Percentiles rank a stretch among this genome's conserved stretches.
phyloP scores from a whole-genome alignment of 352 stramenopile genomes.

The Globisporangium polare region DNA sequence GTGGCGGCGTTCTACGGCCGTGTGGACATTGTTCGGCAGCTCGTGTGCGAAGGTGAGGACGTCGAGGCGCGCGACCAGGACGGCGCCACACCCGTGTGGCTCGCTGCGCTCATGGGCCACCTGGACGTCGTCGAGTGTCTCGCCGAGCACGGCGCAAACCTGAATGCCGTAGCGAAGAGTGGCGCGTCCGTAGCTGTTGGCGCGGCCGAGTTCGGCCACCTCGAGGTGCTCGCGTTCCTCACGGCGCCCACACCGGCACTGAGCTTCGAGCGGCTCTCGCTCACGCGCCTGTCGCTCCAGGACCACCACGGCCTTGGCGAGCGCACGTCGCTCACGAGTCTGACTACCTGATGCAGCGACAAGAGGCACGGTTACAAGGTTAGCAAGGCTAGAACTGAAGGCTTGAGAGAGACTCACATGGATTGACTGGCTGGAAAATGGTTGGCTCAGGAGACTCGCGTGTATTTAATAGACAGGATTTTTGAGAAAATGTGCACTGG shows the following conservation, averaged over 20 bases:
- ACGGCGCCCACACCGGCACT: constrained; percentile 19
- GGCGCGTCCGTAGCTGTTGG: constrained; percentile 22
- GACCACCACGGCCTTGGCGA: constrained; percentile 8
- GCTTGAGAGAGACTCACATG: not conserved
- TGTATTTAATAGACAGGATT: constrained; percentile 17
- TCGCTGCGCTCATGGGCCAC: constrained; percentile 33
- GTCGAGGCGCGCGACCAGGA: constrained; percentile 29
- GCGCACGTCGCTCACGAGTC: not conserved
- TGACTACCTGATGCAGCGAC: not conserved
- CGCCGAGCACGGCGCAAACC: constrained; percentile 25
- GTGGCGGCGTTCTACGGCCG: constrained; percentile 32
- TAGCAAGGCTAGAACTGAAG: not conserved
- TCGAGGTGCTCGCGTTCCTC: constrained; percentile 34
- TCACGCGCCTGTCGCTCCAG: constrained; percentile 15
- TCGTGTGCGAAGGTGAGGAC: constrained; percentile 17
- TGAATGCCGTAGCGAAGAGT: constrained; percentile 16
- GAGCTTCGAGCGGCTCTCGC: constrained; percentile 6
- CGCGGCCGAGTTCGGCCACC: constrained; percentile 29
- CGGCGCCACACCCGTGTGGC: constrained; percentile 30
- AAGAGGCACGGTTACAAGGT: too few species aligned
- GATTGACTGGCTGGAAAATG: not conserved
- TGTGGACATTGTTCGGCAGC: constrained; percentile 20
- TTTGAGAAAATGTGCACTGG: not conserved
- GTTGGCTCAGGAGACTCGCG: not conserved
- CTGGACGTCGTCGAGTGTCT: constrained; percentile 32